Base-by-base conservation (phyloP, 129 eudicot genomes). In the Flaveria linearis region DNA sequence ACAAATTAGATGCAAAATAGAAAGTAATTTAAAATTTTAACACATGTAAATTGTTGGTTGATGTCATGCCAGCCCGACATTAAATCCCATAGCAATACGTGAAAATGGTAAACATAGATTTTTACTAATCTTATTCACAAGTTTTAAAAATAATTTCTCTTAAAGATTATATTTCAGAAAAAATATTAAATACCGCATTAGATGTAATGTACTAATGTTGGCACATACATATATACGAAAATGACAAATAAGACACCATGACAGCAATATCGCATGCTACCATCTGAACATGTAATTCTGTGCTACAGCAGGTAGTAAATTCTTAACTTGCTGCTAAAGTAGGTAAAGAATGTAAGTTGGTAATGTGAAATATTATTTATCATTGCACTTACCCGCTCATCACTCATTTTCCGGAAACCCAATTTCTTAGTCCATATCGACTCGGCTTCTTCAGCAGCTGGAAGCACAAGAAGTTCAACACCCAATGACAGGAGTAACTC, bases 401-500 rank as follows among this genome's bases (percentile, higher is more conserved):
- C 81, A 52, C 84, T 88, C 86, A 91, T 88, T 82, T 85, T 90
- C 82, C 82, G 87, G 82, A 93, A 93, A 68, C 98, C 97, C 76
- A 93, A 79, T 74, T 85, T 93, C 42, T 88, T 85, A 10, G 95
- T 87, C 98, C 98, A 93, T 70, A 93, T 90, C 5, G 92, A 81
- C 81, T 93, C 90, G 42, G 98, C 97, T 51, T 93, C 96, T 84
- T 90, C 98, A 74, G 98, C 97, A 72, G 98, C 98, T 82, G 98
- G 98, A 71, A 93, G 95, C 68, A 93, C 98, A 63, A 93, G 85
- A 17, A 80, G 86, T 73, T 87, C 88, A 68, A 93, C 96, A 76
- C 82, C 87, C 92, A 93, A 68, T 22, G 95, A 88, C 39, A 75
- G 42, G 26, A 93, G 84, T 61, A 93, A 80, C 77, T 78, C 78